These are phyloP conservation scores for Acarospora socialis DNA, from an alignment of 2,329 filamentous ascomycete species.

Conservation along the genomic window DNA sequence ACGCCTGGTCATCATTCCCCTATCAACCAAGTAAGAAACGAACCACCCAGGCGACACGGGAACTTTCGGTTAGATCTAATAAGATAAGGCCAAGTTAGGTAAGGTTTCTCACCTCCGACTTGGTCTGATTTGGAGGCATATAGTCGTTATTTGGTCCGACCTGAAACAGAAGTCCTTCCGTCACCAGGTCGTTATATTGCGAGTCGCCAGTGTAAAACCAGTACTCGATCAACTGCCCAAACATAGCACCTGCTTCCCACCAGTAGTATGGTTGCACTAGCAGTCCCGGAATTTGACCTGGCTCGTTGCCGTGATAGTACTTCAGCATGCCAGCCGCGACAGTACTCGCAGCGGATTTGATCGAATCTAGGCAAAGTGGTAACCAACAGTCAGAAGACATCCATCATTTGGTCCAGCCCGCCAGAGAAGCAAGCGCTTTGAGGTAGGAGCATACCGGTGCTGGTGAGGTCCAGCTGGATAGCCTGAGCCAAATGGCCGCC, in stretches of 20 bases:
- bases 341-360: slow-evolving; percentile 31
- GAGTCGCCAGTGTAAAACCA: slow-evolving; percentile 70
- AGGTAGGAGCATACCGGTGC: slow-evolving; percentile 7
- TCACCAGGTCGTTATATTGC: slow-evolving; percentile 54
- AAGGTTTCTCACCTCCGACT: slow-evolving; percentile 22
- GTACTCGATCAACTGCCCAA: slow-evolving; percentile 59
- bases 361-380: slow-evolving; percentile 23
- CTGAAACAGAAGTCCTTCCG: slow-evolving; percentile 58
- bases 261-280: slow-evolving; percentile 40
- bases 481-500: slow-evolving; percentile 7
- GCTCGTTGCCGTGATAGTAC: slow-evolving; percentile 38
- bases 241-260: slow-evolving; percentile 65
- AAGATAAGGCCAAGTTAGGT: not conserved
- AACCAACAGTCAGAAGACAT: not conserved
- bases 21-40: too few relatives aligned
- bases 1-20: slow-evolving; percentile 59
- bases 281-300: slow-evolving; percentile 37
- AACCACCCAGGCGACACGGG: too few relatives aligned
- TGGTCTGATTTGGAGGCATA: slow-evolving; percentile 49
- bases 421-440: not conserved
- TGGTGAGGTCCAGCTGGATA: slow-evolving; percentile 10
- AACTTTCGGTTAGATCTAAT: not conserved
- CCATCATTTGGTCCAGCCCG: not conserved
- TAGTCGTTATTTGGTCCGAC: slow-evolving; percentile 59
- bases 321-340: slow-evolving; percentile 35